Evolutionary conservation across 441 rosid species (phyloP).

Genomic region (Biscutella auriculata): DNA sequence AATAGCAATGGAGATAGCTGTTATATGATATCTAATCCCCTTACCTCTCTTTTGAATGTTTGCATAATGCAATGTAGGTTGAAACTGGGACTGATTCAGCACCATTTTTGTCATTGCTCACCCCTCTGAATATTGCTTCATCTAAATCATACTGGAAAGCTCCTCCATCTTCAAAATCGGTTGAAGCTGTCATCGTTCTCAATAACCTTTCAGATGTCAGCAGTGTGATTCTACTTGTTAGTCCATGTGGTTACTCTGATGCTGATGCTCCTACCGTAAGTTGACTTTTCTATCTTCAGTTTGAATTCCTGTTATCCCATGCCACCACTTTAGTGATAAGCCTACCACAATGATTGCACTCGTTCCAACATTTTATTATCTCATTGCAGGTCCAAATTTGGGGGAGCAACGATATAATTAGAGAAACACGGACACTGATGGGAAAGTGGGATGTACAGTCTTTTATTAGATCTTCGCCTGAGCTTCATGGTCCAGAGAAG

Average conservation of each 20-base stretch:
- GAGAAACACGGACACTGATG: constrained; percentile 69
- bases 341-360: not conserved
- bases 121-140: constrained; percentile 56
- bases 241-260: constrained; percentile 90
- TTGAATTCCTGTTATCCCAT: constrained; percentile 11
- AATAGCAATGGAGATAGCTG: not conserved
- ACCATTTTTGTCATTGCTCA: constrained; percentile 60
- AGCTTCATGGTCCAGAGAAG: constrained; percentile 66
- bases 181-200: constrained; percentile 64
- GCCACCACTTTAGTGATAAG: not conserved
- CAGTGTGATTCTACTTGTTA: constrained; percentile 70
- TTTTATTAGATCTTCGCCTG: constrained; percentile 50
- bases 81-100: constrained; percentile 85
- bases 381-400: constrained; percentile 73
- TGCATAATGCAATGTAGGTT: constrained; percentile 44
- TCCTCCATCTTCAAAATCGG: constrained; percentile 47
- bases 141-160: constrained; percentile 73
- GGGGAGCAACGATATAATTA: constrained; percentile 82
- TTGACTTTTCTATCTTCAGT: constrained; percentile 13
- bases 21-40: not conserved
- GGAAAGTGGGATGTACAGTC: constrained; percentile 96
- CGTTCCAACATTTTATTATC: constrained; percentile 12
- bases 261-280: constrained; percentile 77
- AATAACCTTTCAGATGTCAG: constrained; percentile 69
- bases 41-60: constrained; percentile 9